A percentile compares a stretch with the other conserved stretches of the same genome.
phyloP scores from a whole-genome alignment of 1,284 basidiomycete species.

The Omphalotus olearius region DNA sequence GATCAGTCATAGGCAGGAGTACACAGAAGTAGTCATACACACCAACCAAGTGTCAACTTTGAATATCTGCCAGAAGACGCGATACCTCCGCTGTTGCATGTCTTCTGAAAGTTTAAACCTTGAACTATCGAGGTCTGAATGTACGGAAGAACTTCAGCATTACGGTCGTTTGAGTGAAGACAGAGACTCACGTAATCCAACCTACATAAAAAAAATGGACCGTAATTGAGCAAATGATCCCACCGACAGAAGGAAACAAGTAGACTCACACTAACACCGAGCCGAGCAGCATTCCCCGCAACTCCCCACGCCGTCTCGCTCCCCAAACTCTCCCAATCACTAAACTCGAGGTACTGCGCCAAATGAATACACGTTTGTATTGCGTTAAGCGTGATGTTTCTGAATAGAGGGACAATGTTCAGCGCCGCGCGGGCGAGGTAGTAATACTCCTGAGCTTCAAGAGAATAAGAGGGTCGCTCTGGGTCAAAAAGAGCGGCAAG shows the following conservation, averaged over 20 bases:
- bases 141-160: neutral
- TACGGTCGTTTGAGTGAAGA: neutral
- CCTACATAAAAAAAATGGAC: slow-evolving; percentile 34
- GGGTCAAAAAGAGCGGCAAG: slow-evolving; percentile 49
- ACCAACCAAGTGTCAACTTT: slow-evolving; percentile 55
- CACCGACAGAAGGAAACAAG: slow-evolving; percentile 14
- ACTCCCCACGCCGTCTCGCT: slow-evolving; percentile 50
- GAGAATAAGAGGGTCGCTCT: slow-evolving; percentile 33
- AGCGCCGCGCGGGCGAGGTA: slow-evolving; percentile 48
- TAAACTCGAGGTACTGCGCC: slow-evolving; percentile 53
- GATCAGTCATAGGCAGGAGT: too few species aligned
- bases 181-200: slow-evolving; percentile 55
- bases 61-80: slow-evolving; percentile 65
- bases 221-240: too few species aligned
- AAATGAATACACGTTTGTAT: slow-evolving; percentile 50
- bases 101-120: slow-evolving; percentile 51
- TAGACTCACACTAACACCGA: slow-evolving; percentile 53
- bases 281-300: slow-evolving; percentile 52
- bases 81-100: slow-evolving; percentile 42
- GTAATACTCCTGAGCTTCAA: slow-evolving; percentile 56
- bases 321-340: slow-evolving; percentile 43
- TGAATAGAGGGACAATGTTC: slow-evolving; percentile 39
- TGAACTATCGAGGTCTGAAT: slow-evolving; percentile 54
- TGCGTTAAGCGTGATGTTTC: slow-evolving; percentile 45
- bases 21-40: slow-evolving; percentile 19